Conservation (phyloP, 1,284 basidiomycete species). For the Rhodotorula sp. region DNA sequence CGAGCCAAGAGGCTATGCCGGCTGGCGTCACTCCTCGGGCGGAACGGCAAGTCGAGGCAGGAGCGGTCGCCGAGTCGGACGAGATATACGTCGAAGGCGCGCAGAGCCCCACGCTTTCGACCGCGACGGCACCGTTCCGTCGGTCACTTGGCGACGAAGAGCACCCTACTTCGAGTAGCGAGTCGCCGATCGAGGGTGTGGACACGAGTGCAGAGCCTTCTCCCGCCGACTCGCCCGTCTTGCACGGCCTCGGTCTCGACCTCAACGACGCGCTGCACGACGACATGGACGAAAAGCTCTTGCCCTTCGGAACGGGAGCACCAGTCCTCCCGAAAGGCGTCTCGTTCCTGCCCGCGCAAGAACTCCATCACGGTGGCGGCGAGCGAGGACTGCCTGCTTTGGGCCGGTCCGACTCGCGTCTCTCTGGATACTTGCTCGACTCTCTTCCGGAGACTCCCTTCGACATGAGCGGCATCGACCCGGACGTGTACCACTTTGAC, state of each 20-base stretch:
- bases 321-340: background rate
- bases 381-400: background rate
- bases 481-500: slow-evolving; percentile 4
- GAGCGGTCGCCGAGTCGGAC: background rate
- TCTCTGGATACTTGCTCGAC: slow-evolving; percentile 8
- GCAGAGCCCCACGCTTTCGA: slow-evolving; percentile 60
- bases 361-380: background rate
- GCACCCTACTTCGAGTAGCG: slow-evolving; percentile 32
- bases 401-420: slow-evolving; percentile 18
- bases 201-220: slow-evolving; percentile 6
- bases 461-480: background rate
- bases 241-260: slow-evolving; percentile 16
- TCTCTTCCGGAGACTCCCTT: background rate
- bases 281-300: background rate
- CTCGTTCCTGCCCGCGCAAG: slow-evolving; percentile 1
- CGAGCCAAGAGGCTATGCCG: background rate
- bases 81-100: background rate
- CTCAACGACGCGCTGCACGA: background rate
- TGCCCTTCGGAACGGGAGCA: background rate
- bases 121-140: slow-evolving; percentile 69
- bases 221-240: background rate
- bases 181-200: background rate
- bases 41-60: background rate
- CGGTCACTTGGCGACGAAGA: slow-evolving; percentile 72
- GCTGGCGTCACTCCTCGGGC: background rate